These are phyloP conservation scores for Ophiostoma sp. DNA, from an alignment of 2,329 filamentous ascomycete species.

Conservation along the genomic window DNA sequence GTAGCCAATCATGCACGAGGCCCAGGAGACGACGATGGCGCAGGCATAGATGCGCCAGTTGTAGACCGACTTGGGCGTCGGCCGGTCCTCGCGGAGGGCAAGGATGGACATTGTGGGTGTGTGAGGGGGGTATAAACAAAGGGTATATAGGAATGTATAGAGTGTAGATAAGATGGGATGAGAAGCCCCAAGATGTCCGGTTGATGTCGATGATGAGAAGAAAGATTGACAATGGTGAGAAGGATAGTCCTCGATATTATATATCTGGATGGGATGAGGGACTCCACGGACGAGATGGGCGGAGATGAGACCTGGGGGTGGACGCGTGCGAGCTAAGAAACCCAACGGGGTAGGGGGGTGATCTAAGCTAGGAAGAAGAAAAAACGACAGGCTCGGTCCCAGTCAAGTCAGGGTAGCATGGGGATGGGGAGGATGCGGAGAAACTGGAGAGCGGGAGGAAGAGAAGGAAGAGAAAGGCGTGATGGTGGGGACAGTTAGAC, in stretches of 20 bases:
- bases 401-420: not conserved
- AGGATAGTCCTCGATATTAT: not conserved
- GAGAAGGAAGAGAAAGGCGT: not conserved
- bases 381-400: not conserved
- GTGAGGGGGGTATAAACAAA: not conserved
- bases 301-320: not conserved
- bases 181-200: not conserved
- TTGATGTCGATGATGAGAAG: not conserved
- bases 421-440: constrained; percentile 8
- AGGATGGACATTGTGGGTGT: constrained; percentile 42
- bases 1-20: constrained; percentile 58
- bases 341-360: not conserved
- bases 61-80: constrained; percentile 59
- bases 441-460: not conserved
- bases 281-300: not conserved
- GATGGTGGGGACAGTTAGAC: not conserved
- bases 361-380: not conserved
- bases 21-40: constrained; percentile 56
- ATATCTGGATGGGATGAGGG: not conserved
- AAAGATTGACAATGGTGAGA: not conserved
- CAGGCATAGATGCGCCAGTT: constrained; percentile 61
- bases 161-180: not conserved
- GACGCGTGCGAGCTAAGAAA: not conserved
- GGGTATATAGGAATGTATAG: not conserved
- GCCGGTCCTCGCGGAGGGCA: constrained; percentile 55